These are phyloP conservation scores for Fusarium xylarioides DNA, from an alignment of 2,329 filamentous ascomycete species.

Conservation along the genomic window DNA sequence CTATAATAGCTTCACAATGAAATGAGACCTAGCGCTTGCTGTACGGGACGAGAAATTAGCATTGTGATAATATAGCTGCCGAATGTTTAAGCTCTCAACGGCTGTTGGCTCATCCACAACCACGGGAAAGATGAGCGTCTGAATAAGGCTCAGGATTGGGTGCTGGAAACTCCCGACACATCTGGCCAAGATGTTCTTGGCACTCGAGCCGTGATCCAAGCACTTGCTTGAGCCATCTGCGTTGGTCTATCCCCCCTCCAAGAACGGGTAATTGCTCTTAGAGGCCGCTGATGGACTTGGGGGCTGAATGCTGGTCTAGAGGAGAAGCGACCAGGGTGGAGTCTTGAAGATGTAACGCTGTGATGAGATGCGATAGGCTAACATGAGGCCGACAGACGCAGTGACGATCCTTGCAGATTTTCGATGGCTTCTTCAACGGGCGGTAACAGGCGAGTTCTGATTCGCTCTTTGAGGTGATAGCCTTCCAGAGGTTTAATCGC, in stretches of 20 bases:
- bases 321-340: conserved; percentile 23
- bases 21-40: conserved; percentile 7
- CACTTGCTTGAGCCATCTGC: background rate
- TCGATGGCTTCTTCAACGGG: conserved; percentile 28
- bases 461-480: conserved; percentile 25
- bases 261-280: conserved; percentile 19
- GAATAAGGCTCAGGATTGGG: conserved; percentile 37
- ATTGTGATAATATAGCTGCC: conserved; percentile 31
- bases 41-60: conserved; percentile 19
- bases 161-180: conserved; percentile 18
- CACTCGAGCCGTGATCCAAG: conserved; percentile 18
- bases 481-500: conserved; percentile 18
- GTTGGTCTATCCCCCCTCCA: conserved; percentile 2
- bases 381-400: conserved; percentile 32
- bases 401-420: conserved; percentile 25
- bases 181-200: conserved; percentile 35
- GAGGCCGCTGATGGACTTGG: conserved; percentile 28
- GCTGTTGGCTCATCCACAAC: conserved; percentile 35
- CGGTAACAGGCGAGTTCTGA: conserved; percentile 37
- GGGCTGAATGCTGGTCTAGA: conserved; percentile 5
- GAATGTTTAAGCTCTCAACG: conserved; percentile 19
- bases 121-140: conserved; percentile 38
- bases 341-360: conserved; percentile 28
- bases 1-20: background rate
- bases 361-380: conserved; percentile 24